These are phyloP conservation scores for Boletus fagicola DNA, from an alignment of 768 basidiomycete genomes.

Conservation along the genomic window DNA sequence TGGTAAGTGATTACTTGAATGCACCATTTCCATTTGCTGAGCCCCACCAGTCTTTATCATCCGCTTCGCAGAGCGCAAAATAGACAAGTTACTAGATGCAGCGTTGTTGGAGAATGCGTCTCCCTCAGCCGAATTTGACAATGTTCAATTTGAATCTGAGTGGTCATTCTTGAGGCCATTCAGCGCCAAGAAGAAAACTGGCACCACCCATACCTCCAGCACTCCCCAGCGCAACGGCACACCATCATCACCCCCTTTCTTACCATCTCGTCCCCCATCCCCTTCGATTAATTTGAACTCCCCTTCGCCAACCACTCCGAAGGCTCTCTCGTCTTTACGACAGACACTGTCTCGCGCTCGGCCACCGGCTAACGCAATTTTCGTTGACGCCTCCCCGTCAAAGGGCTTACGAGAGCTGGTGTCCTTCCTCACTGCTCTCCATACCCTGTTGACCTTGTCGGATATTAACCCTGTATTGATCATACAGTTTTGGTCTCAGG, in stretches of 20 bases:
- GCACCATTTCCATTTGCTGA: conserved; percentile 3
- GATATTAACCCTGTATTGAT: conserved; percentile 88
- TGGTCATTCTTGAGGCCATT: conserved; percentile 89
- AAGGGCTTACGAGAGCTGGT: conserved; percentile 59
- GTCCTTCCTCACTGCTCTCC: conserved; percentile 79
- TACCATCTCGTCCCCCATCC: conserved; percentile 47
- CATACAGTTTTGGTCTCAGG: conserved; percentile 92
- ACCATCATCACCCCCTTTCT: conserved; percentile 50
- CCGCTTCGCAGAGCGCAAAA: conserved; percentile 82
- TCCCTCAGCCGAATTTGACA: conserved; percentile 72
- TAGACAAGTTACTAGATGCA: conserved; percentile 82
- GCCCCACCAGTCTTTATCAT: conserved; percentile 80
- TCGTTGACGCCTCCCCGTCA: conserved; percentile 43
- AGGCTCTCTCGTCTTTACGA: conserved; percentile 63
- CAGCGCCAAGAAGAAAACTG: conserved; percentile 54
- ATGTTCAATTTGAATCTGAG: conserved; percentile 91
- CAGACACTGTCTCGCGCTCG: conserved; percentile 60
- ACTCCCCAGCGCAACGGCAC: conserved; percentile 36
- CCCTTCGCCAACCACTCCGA: conserved; percentile 46
- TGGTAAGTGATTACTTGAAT: conserved; percentile 46
- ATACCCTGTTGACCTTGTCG: conserved; percentile 79
- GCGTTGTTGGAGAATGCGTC: conserved; percentile 82
- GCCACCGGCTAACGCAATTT: conserved; percentile 50
- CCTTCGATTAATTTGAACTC: conserved; percentile 47
- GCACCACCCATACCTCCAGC: conserved; percentile 26